Evolutionary conservation across 176 grass and related monocot genomes (phyloP), one percentile per base, ranked within the genome.

Genomic region (Raddia guianensis): DNA sequence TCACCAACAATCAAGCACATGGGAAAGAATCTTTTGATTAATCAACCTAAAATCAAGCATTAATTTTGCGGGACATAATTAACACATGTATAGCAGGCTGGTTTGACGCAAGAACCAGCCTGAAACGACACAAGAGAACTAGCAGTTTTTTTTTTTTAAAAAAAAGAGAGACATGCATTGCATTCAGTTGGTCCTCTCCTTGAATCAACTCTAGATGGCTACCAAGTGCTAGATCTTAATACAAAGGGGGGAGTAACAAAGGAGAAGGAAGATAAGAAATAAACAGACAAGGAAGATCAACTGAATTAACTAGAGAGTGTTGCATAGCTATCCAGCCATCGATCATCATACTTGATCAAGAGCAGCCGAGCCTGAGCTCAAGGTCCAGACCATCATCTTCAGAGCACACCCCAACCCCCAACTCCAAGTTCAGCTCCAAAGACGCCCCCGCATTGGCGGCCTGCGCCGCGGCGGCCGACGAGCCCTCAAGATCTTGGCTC

Each of bases 351-450:
- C 46, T 78, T 21, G 45, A 63, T 73, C 67, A 90, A 73, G 52
- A 78, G 70, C 51, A 67, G 49, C 76, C 81, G 55, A 89, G 82
- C 76, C 87, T 89, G 42, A 89, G 87, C 76, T 89, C 87, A 84
- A 89, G 87, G 50, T 89, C 87, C 47, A 84, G 63, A 48, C 48
- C 76, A 10, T 10, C 72, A 4, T 64, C 73, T 0, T 52, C 85
- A 3, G 7, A 13, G 9, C 18, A 6, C 63, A 32, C 14, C 52
- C 44, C 51, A 34, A 65, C 60, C 6, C 53, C 75, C 19, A 83
- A 54, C 57, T 73, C 80, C 68, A 83, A 10, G 67, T 45, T 83
- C 49, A 71, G 49, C 77, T 6, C 35, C 50, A 68, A 12, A 34
- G 20, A 5, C 50, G 9, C 42, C 45, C 42, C 6, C 2, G 67